phyloP scores from a whole-genome alignment of 306 rosid species.

The Mimosa pudica region DNA sequence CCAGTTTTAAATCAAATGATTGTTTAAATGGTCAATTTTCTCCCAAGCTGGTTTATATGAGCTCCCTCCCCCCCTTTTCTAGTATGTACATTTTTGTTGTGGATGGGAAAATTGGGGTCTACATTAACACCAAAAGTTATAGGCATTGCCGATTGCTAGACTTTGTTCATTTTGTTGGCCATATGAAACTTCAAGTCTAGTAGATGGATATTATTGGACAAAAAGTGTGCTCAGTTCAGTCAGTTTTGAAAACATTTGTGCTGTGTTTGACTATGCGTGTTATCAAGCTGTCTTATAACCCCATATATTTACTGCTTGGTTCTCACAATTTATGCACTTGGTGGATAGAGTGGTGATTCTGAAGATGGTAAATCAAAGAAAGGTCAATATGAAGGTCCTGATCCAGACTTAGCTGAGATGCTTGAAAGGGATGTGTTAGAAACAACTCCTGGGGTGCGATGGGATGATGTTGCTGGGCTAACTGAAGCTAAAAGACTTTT shows the following conservation, averaged over 20 bases:
- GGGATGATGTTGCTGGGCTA: slow-evolving; percentile 98
- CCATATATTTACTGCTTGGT: slow-evolving; percentile 21
- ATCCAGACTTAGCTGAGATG: slow-evolving; percentile 98
- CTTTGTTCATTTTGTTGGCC: background rate
- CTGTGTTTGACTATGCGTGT: background rate
- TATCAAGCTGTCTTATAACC: background rate
- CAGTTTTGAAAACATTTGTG: slow-evolving; percentile 7
- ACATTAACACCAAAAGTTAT: background rate
- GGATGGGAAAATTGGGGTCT: background rate
- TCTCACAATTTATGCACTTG: background rate
- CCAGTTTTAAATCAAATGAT: background rate
- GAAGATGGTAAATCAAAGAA: slow-evolving; percentile 87
- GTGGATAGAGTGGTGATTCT: slow-evolving; percentile 65
- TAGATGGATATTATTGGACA: background rate
- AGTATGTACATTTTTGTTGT: background rate
- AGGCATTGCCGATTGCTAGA: background rate
- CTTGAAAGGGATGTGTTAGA: slow-evolving; percentile 96
- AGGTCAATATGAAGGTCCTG: slow-evolving; percentile 92
- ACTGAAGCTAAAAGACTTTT: slow-evolving; percentile 94
- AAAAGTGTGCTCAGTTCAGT: background rate
- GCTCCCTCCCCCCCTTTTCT: background rate
- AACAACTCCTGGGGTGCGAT: slow-evolving; percentile 96
- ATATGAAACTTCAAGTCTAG: background rate
- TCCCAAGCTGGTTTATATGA: background rate
- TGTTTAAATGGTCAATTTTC: background rate